Base-by-base conservation (phyloP, 1,284 basidiomycete genomes). In the Microbotryum saponariae region DNA sequence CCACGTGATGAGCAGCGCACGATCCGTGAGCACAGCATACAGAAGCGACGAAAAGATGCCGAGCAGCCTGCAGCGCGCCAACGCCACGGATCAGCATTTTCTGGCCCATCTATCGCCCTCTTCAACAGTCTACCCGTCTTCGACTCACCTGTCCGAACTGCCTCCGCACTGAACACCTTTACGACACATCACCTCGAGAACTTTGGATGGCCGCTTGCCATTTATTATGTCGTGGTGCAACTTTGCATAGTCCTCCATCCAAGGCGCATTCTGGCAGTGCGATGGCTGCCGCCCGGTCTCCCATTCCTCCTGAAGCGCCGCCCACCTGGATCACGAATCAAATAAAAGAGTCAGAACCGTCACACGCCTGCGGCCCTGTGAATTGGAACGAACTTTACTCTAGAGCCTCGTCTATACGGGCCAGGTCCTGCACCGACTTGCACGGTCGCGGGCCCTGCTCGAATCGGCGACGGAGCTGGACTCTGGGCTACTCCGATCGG, bases 1-100 rank as follows among this genome's bases (percentile, higher is more conserved):
- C 63, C 63, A 65, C n/a, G 61, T 60, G 25, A 51, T 58, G 25
- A 65, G 60, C 18, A 65, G 62, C 14, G 63, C 58, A n/a, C 63
- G 57, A n/a, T 62, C 29, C 12, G 63, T 65, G n/a, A 65, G 12
- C 14, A 65, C 49, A 23, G 60, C 63, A 27, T 59, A 65, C 51
- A 65, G 62, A 48, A 65, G 62, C n/a, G 63, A 55, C 29, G 63
- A 65, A 33, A 60, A 62, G 55, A 65, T 65, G 29, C 63, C 63
- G 25, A 65, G 60, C 0, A 65, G 29, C 16, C 37, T 42, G 12
- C 12, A 42, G 37, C 37, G 37, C 18, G 6, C 37, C 37, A 42
- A 42, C 14, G 37, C 6, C 37, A 18, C 16, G 37, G 12, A 16
- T 42, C 16, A 42, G 37, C 14, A 12, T 16, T 18, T 42, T 42